These are phyloP conservation scores for Kodamaea arcana DNA, from an alignment of 1,139 yeast species.

Conservation along the genomic window DNA sequence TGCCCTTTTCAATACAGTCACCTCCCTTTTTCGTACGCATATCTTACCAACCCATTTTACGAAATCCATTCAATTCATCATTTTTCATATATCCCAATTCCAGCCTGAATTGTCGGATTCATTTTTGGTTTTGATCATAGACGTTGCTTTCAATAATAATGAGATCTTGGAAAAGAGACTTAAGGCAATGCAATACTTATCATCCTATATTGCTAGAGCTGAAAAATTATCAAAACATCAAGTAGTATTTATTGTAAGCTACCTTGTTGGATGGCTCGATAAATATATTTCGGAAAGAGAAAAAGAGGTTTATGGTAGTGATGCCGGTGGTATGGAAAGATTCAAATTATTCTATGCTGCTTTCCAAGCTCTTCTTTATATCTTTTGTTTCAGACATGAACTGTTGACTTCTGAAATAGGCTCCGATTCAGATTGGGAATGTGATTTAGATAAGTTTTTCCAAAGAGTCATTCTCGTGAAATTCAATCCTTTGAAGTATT, in stretches of 20 bases:
- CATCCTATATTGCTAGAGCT: conserved; percentile 90
- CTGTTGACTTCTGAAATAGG: conserved; percentile 37
- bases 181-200: conserved; percentile 86
- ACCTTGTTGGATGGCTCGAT: conserved; percentile 78
- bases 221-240: conserved; percentile 66
- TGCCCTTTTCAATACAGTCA: conserved; percentile 69
- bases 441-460: conserved; percentile 77
- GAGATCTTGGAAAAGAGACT: conserved; percentile 73
- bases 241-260: conserved; percentile 72
- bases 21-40: conserved; percentile 74
- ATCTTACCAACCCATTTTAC: conserved; percentile 91
- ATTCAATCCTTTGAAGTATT: conserved; percentile 89
- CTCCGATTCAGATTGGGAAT: conserved; percentile 62
- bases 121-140: conserved; percentile 75
- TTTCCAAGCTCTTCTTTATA: conserved; percentile 84
- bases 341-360: conserved; percentile 90
- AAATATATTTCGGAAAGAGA: conserved; percentile 81
- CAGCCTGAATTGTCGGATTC: conserved; percentile 83
- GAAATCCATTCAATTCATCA: conserved; percentile 77
- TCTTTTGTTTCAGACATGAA: conserved; percentile 82
- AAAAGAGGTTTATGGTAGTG: conserved; percentile 52
- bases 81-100: conserved; percentile 79
- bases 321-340: conserved; percentile 63
- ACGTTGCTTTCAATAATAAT: conserved; percentile 66
- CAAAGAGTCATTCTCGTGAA: conserved; percentile 82